Conservation (phyloP, 148 eudicot species). For the Rhododendron williamsianum region DNA sequence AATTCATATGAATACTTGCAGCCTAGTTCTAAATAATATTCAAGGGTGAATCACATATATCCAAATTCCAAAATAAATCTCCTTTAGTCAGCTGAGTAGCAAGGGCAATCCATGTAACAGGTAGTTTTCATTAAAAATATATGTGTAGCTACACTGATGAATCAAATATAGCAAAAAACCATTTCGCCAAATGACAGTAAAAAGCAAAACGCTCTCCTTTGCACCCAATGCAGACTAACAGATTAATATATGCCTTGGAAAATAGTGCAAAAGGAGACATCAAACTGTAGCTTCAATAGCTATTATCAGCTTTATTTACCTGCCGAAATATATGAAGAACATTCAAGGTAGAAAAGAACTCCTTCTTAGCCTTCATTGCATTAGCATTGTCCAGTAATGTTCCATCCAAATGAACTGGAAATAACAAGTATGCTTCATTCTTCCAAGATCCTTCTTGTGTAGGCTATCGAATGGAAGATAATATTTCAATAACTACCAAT, state of each 20-base stretch:
- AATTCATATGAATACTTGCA: neutral
- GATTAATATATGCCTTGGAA: neutral
- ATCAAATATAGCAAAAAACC: neutral
- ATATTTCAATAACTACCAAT: neutral
- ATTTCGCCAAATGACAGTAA: neutral
- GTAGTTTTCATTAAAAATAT: neutral
- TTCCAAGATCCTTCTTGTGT: slow-evolving; percentile 76
- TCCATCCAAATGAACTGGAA: slow-evolving; percentile 88
- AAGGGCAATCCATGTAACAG: neutral
- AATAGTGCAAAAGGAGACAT: neutral
- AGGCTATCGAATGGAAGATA: slow-evolving; percentile 33
- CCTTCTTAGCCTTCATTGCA: slow-evolving; percentile 68
- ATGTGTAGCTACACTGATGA: neutral
- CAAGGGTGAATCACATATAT: neutral
- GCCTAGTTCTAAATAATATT: slow-evolving; percentile 1
- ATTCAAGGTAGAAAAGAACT: slow-evolving; percentile 69
- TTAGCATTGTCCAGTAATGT: slow-evolving; percentile 67
- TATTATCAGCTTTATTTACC: slow-evolving; percentile 31
- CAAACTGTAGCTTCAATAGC: neutral
- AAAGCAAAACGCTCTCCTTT: neutral
- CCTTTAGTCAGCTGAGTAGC: neutral
- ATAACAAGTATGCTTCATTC: slow-evolving; percentile 89
- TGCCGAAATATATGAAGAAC: slow-evolving; percentile 89
- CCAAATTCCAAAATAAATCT: neutral
- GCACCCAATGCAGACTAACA: neutral